Conservation (phyloP, 805 yeast genomes). For the Wickerhamiella lipophila region DNA sequence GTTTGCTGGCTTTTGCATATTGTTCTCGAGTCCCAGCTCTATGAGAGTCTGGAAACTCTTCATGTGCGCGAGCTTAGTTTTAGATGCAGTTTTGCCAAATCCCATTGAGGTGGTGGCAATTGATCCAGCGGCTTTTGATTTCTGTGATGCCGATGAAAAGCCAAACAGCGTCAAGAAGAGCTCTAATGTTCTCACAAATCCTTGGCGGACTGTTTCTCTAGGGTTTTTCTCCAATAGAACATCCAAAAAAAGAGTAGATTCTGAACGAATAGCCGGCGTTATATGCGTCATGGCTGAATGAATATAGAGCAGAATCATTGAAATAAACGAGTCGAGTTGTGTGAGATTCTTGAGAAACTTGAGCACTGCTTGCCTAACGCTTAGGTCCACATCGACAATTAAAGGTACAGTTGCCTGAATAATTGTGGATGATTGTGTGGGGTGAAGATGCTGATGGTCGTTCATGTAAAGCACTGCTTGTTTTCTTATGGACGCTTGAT, state of each 20-base stretch:
- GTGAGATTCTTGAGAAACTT: slow-evolving; percentile 28
- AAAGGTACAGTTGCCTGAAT: slow-evolving; percentile 48
- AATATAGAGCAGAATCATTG: slow-evolving; percentile 46
- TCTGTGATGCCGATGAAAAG: slow-evolving; percentile 23
- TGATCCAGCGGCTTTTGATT: slow-evolving; percentile 8
- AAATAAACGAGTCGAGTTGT: slow-evolving; percentile 29
- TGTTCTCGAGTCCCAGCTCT: slow-evolving; percentile 13
- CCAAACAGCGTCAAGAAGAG: slow-evolving; percentile 59
- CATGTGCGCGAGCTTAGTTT: slow-evolving; percentile 21
- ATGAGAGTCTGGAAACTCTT: slow-evolving; percentile 18
- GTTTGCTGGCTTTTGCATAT: slow-evolving; percentile 15
- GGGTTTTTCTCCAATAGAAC: slow-evolving; percentile 51
- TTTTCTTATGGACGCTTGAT: slow-evolving; percentile 20
- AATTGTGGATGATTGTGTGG: slow-evolving; percentile 13
- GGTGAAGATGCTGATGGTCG: slow-evolving; percentile 16
- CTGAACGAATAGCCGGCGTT: slow-evolving; percentile 57
- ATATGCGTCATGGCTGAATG: slow-evolving; percentile 93
- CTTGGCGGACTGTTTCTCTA: slow-evolving; percentile 16
- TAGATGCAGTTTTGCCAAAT: slow-evolving; percentile 20
- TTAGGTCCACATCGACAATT: slow-evolving; percentile 49
- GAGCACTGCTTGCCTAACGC: slow-evolving; percentile 50
- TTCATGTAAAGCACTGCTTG: slow-evolving; percentile 21
- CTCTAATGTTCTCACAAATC: slow-evolving; percentile 31
- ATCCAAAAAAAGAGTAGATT: slow-evolving; percentile 55
- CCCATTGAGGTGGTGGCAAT: slow-evolving; percentile 18